phyloP scores from a whole-genome alignment of 768 basidiomycete genomes.

The Tylopilus balloui region DNA sequence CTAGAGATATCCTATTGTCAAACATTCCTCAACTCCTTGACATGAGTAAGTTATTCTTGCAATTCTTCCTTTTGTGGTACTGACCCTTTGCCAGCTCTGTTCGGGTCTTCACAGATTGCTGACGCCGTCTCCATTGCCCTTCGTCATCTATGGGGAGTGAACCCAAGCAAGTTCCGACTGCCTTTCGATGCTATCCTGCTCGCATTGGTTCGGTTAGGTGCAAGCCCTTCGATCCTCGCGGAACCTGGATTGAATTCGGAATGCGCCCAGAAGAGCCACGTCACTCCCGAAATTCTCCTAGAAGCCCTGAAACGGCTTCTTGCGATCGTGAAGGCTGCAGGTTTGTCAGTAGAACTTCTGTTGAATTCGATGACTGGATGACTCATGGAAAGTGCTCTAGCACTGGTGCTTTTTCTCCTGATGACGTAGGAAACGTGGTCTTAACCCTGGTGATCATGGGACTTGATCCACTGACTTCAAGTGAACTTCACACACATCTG shows the following conservation, averaged over 20 bases:
- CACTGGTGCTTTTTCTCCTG: conserved; percentile 30
- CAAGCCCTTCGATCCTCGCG: conserved; percentile 34
- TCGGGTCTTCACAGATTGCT: conserved; percentile 25
- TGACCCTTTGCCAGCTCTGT: conserved; percentile 17
- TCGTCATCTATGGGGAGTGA: conserved; percentile 31
- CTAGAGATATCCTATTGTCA: conserved; percentile 25
- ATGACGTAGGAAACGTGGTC: conserved; percentile 47
- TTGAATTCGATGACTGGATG: neutral
- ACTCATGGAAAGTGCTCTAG: conserved; percentile 21
- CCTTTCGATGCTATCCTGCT: conserved; percentile 33
- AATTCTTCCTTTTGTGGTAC: neutral
- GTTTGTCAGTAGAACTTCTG: conserved; percentile 38
- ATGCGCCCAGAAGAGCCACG: conserved; percentile 2
- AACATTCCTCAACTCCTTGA: conserved; percentile 40
- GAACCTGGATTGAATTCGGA: conserved; percentile 30
- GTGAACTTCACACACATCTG: conserved; percentile 44
- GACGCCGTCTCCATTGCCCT: conserved; percentile 33
- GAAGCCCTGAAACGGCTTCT: conserved; percentile 40
- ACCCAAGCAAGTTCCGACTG: conserved; percentile 25
- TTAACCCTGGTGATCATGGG: conserved; percentile 50
- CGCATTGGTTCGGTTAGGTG: conserved; percentile 44
- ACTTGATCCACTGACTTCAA: conserved; percentile 47
- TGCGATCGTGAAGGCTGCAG: conserved; percentile 38
- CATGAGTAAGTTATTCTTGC: conserved; percentile 33
- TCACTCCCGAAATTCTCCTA: conserved; percentile 26